Percentiles rank a stretch among this genome's conserved stretches.
Conservation (phyloP, 345 rosid species). For the Moringa oleifera region DNA sequence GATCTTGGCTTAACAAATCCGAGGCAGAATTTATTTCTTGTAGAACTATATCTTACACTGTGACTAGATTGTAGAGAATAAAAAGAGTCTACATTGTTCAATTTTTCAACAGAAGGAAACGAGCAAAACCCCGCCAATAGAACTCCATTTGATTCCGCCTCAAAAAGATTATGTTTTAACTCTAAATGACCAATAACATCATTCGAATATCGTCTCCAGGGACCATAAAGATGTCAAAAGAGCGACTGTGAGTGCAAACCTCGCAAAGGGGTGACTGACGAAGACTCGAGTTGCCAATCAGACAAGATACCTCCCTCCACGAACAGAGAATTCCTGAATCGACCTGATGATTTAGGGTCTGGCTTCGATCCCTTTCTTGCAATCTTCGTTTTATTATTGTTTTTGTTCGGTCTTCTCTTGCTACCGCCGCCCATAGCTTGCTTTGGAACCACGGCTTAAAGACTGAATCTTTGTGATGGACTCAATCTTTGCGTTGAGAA, state of each 20-base stretch:
- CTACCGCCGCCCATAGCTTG: conserved; percentile 50
- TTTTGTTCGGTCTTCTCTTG: conserved; percentile 37
- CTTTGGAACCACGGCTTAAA: neutral
- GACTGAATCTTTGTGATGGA: too few species aligned
- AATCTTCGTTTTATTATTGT: conserved; percentile 19
- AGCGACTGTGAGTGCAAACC: conserved; percentile 15
- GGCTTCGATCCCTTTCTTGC: conserved; percentile 25
- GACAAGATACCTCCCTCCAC: conserved; percentile 74
- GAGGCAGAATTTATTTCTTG: too few species aligned
- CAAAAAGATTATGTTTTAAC: too few species aligned
- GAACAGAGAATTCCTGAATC: conserved; percentile 38
- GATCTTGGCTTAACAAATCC: too few species aligned
- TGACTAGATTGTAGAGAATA: too few species aligned
- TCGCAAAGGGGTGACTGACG: conserved; percentile 26
- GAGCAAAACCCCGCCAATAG: too few species aligned
- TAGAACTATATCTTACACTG: too few species aligned
- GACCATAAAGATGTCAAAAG: neutral
- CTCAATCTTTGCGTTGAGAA: too few species aligned
- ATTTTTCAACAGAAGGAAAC: too few species aligned
- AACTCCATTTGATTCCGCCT: too few species aligned
- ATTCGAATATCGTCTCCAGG: neutral
- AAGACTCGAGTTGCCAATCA: conserved; percentile 47
- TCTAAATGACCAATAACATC: neutral
- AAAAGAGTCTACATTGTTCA: too few species aligned
- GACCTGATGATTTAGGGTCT: conserved; percentile 22